Evolutionary conservation across 768 basidiomycete genomes (phyloP), one percentile per base, ranked within the genome.

Genomic region (Mycena crocata): DNA sequence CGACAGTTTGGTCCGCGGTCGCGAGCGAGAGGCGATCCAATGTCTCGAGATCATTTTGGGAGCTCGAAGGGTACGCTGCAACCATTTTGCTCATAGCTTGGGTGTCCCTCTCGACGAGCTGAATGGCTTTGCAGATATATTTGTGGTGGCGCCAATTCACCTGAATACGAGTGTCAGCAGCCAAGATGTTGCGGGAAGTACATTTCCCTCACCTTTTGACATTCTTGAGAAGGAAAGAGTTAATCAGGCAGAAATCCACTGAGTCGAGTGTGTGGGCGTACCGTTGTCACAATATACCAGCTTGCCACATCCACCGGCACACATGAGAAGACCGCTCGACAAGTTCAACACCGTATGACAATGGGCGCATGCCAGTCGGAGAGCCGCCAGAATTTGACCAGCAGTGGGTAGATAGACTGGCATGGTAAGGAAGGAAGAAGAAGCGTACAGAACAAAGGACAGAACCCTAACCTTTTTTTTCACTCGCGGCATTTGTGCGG

Each of bases 201-300:
- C 45, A 57, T 30, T 39, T 30, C 14, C 1, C 45, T 56, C 62
- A 63, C 62, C 35, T 56, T 63, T 32, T 63, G 54, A 34, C 62
- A 63, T 21, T 49, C 62, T 63, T 23, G 10, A 31, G n/a, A 56
- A 7, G 19, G 24, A 12, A 2, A 19, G 28, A 77, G 80, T 10
- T 79, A n/a, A n/a, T n/a, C n/a, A n/a, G 19, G 23, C 5, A 31
- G n/a, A 23, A 7, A 1, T 21, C 24, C 24, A 35, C 34, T 32
- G 14, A 23, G 26, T 40, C 3, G 19, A 49, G n/a, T 24, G 26
- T 21, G 10, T n/a, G n/a, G n/a, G n/a, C 62, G 2, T 37, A 63
- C 62, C 54, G 19, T 23, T 26, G 54, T 45, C 57, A 46, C 62
- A 63, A 31, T 63, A 63, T 21, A 1, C 32, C n/a, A 49, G 1